Conservation (phyloP, 2,329 filamentous ascomycete species). For the Cladophialophora yegresii region DNA sequence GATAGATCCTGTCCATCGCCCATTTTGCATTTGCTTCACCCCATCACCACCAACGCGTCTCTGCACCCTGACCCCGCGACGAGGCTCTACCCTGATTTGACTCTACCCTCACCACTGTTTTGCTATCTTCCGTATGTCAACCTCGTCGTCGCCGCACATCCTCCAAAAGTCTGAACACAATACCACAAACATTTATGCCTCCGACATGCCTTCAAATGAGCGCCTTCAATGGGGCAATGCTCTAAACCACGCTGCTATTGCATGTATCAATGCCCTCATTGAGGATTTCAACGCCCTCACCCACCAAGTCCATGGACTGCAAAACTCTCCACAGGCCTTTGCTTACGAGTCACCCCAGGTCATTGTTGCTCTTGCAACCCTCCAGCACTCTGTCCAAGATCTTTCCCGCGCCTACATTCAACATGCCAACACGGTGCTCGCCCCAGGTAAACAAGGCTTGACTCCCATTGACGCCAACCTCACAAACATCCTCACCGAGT, state of each 20-base stretch:
- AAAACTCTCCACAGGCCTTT: conserved; percentile 25
- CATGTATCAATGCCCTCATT: conserved; percentile 10
- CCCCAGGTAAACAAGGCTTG: conserved; percentile 55
- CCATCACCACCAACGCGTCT: conserved; percentile 28
- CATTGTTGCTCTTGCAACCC: conserved; percentile 73
- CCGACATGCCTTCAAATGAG: conserved; percentile 17
- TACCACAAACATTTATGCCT: background rate
- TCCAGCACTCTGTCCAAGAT: conserved; percentile 75
- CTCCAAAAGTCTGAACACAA: background rate
- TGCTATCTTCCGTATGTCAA: conserved; percentile 15
- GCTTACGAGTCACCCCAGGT: conserved; percentile 60
- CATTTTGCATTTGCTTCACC: background rate
- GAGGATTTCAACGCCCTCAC: conserved; percentile 17
- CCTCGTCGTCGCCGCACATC: background rate
- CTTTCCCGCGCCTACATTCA: conserved; percentile 83
- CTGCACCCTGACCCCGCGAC: conserved; percentile 25
- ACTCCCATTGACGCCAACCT: conserved; percentile 56
- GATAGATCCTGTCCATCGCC: conserved; percentile 14
- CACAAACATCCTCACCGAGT: conserved; percentile 49
- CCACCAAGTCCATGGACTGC: conserved; percentile 9
- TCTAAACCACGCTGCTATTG: conserved; percentile 12
- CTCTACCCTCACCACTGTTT: conserved; percentile 6
- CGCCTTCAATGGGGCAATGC: conserved; percentile 1
- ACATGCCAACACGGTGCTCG: conserved; percentile 81
- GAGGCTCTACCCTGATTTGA: conserved; percentile 18